phyloP scores from a whole-genome alignment of 352 stramenopile species.

The Globisporangium lucens region DNA sequence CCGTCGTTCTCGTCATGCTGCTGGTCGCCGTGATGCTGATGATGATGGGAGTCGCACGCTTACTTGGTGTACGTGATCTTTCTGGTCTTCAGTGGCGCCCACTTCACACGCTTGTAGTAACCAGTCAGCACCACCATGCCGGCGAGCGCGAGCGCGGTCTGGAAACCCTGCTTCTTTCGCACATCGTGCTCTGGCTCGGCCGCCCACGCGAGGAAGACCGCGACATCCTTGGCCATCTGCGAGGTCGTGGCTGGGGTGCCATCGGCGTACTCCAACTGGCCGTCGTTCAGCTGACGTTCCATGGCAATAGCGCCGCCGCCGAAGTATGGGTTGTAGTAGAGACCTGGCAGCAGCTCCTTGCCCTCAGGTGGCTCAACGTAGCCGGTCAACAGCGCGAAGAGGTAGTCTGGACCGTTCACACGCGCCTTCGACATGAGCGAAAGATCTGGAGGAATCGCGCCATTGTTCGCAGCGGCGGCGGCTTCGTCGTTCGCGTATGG shows the following conservation, averaged over 20 bases:
- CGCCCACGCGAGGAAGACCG: conserved; percentile 96
- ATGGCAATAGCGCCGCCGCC: conserved; percentile 97
- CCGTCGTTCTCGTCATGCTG: not conserved
- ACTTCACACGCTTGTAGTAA: conserved; percentile 99
- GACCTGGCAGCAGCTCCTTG: conserved; percentile 76
- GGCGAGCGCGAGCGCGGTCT: conserved; percentile 91
- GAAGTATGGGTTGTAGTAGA: conserved; percentile 99
- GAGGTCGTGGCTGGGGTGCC: conserved; percentile 96
- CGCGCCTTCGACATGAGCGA: conserved; percentile 97
- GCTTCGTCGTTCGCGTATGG: conserved; percentile 98
- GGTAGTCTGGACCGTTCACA: conserved; percentile 95
- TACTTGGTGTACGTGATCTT: conserved; percentile 98
- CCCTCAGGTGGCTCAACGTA: conserved; percentile 95
- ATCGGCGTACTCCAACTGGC: conserved; percentile 97
- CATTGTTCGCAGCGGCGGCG: conserved; percentile 96
- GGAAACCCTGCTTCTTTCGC: conserved; percentile 97
- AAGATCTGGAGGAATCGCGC: conserved; percentile 96
- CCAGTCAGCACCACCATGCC: conserved; percentile 91
- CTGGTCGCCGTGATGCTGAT: not conserved
- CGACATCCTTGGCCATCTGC: conserved; percentile 98
- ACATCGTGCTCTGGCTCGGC: conserved; percentile 97
- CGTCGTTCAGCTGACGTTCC: conserved; percentile 96
- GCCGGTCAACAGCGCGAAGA: conserved; percentile 96
- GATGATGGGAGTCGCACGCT: conserved; percentile 16
- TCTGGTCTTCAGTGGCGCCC: conserved; percentile 96